phyloP scores from a whole-genome alignment of 345 rosid species.

The Linum tenue region DNA sequence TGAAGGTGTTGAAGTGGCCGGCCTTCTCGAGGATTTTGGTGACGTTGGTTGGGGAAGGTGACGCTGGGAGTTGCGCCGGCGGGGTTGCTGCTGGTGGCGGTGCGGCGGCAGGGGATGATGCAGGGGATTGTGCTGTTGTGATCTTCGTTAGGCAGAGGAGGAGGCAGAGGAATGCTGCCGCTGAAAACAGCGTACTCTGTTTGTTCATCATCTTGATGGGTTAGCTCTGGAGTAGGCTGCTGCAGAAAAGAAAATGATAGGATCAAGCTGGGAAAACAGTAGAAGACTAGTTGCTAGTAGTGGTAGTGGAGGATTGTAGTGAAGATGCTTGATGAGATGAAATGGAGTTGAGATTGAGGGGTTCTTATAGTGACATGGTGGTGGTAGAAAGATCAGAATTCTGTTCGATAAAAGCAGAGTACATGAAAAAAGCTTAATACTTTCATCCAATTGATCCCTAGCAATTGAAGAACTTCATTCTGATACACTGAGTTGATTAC shows the following conservation, averaged over 20 bases:
- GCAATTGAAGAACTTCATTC: too few species aligned
- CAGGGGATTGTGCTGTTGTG: slow-evolving; percentile 10
- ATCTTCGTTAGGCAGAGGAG: background rate
- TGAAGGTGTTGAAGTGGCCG: slow-evolving; percentile 39
- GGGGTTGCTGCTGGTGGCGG: background rate
- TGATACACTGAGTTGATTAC: too few species aligned
- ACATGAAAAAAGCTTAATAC: too few species aligned
- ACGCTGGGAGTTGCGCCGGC: background rate
- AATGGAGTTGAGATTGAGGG: too few species aligned
- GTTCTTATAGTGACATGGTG: too few species aligned
- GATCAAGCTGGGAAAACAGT: background rate
- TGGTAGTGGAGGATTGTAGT: too few species aligned
- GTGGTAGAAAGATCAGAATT: too few species aligned
- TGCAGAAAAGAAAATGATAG: background rate
- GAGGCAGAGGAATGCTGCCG: background rate
- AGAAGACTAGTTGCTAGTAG: too few species aligned
- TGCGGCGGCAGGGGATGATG: slow-evolving; percentile 12
- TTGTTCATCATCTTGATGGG: background rate
- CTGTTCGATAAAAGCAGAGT: too few species aligned
- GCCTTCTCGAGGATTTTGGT: slow-evolving; percentile 54
- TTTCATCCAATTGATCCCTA: too few species aligned
- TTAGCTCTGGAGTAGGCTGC: background rate
- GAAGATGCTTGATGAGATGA: too few species aligned
- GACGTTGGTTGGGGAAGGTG: slow-evolving; percentile 31
- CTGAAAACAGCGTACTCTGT: background rate